A percentile compares a stretch with the other conserved stretches of the same genome.
These are phyloP conservation scores for Leccinum disarticulatum DNA, from an alignment of 768 basidiomycete genomes.

Conservation along the genomic window DNA sequence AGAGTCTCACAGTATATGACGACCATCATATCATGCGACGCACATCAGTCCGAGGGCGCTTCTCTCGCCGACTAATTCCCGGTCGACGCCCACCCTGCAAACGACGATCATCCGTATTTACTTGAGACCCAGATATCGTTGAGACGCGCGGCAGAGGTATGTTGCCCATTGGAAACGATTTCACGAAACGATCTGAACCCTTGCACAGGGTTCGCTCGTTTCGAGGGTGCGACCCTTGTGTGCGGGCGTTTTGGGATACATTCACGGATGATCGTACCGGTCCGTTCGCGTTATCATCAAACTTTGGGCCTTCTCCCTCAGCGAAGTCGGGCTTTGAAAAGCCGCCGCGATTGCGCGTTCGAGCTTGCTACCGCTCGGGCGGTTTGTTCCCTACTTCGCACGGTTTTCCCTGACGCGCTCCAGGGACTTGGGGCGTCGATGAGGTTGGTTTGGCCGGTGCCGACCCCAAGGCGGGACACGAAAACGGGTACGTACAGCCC, in stretches of 20 bases:
- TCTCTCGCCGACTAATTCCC: not conserved
- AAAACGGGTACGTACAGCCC: constrained; percentile 2
- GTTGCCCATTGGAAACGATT: not conserved
- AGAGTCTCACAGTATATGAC: not conserved
- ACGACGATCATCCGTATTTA: constrained; percentile 9
- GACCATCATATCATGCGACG: constrained; percentile 1
- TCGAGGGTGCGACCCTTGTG: not conserved
- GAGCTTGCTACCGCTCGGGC: not conserved
- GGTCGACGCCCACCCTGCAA: not conserved
- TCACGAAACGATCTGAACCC: not conserved
- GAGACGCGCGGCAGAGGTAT: not conserved
- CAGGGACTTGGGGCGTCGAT: not conserved
- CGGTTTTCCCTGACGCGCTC: not conserved
- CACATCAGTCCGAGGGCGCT: not conserved
- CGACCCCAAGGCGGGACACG: not conserved
- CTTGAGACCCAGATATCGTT: not conserved
- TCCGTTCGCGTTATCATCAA: not conserved
- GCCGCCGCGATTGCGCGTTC: not conserved
- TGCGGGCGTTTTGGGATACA: not conserved
- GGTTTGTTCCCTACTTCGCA: not conserved
- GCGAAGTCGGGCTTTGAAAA: not conserved
- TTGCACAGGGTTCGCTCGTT: not conserved
- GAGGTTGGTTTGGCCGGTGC: not conserved
- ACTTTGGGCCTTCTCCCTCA: not conserved
- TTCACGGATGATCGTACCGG: constrained; percentile 2